These are phyloP conservation scores for Calonectria honghensis DNA, from an alignment of 2,329 filamentous ascomycete species.

Conservation along the genomic window DNA sequence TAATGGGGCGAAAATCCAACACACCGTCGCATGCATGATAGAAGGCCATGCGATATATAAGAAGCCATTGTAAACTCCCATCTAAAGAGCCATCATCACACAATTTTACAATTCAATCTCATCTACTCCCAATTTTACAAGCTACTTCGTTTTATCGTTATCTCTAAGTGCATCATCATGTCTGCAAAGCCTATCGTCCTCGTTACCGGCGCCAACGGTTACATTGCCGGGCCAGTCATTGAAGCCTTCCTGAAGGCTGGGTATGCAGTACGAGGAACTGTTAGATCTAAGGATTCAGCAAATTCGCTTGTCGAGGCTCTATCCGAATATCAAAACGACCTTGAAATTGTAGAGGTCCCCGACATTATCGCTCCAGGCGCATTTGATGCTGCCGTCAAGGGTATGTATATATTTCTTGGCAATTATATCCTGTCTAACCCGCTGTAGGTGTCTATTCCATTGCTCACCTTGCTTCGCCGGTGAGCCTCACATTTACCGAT, in stretches of 20 bases:
- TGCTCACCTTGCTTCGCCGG: constrained; percentile 48
- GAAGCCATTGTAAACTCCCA: not conserved
- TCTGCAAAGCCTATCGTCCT: constrained; percentile 54
- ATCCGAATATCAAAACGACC: constrained; percentile 46
- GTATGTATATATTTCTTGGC: constrained; percentile 42
- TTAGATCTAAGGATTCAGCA: constrained; percentile 56
- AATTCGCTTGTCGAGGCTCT: constrained; percentile 46
- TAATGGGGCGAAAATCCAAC: not conserved
- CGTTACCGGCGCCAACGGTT: constrained; percentile 64
- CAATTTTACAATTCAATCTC: not conserved
- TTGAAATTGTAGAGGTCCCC: constrained; percentile 56
- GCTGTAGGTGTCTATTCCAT: constrained; percentile 48
- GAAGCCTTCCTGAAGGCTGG: constrained; percentile 60
- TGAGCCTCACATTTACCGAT: constrained; percentile 49
- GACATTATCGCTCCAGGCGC: constrained; percentile 59
- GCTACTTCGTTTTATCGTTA: not conserved
- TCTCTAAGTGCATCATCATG: constrained; percentile 42
- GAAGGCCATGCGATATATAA: constrained; percentile 29
- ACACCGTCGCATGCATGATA: not conserved
- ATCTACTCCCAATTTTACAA: not conserved
- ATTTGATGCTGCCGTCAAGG: constrained; percentile 61
- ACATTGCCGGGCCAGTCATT: constrained; percentile 61
- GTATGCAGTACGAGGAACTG: constrained; percentile 62
- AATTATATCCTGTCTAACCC: constrained; percentile 22
- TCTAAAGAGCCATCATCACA: not conserved